Percentiles rank a stretch among this genome's conserved stretches.
These are phyloP conservation scores for Citrus hindsii DNA, from an alignment of 345 rosid species.

Conservation along the genomic window DNA sequence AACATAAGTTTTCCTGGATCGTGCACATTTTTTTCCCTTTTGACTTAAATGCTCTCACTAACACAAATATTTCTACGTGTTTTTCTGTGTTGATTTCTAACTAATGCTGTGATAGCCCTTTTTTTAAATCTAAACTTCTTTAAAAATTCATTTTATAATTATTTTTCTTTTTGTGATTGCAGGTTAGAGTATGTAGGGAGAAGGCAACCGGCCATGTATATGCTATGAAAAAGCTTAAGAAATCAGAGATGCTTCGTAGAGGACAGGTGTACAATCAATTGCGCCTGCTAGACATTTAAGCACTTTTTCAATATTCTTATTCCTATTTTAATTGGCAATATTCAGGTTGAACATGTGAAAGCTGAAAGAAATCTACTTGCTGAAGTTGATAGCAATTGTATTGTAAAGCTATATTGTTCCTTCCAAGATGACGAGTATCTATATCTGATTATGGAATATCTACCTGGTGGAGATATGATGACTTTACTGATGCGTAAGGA, in stretches of 20 bases:
- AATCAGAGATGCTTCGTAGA: constrained; percentile 97
- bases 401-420: constrained; percentile 91
- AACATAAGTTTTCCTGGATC: not conserved
- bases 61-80: not conserved
- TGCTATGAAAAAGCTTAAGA: constrained; percentile 96
- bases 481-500: constrained; percentile 97
- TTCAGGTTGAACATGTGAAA: constrained; percentile 97
- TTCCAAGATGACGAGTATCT: constrained; percentile 94
- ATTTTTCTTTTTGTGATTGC: constrained; percentile 20
- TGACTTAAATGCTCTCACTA: not conserved
- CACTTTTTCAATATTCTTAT: constrained; percentile 10
- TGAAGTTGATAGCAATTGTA: constrained; percentile 97
- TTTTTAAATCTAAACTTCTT: not conserved
- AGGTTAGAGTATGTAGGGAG: constrained; percentile 93
- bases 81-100: not conserved
- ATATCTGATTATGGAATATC: constrained; percentile 95
- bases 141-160: not conserved
- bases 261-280: constrained; percentile 63
- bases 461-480: constrained; percentile 99
- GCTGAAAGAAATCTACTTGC: constrained; percentile 98
- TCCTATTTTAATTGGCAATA: constrained; percentile 19
- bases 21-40: not conserved
- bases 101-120: not conserved
- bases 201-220: constrained; percentile 81
- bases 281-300: not conserved